Evolutionary conservation across 1,139 yeast genomes (phyloP).

Genomic region (Kluyveromyces sp.): DNA sequence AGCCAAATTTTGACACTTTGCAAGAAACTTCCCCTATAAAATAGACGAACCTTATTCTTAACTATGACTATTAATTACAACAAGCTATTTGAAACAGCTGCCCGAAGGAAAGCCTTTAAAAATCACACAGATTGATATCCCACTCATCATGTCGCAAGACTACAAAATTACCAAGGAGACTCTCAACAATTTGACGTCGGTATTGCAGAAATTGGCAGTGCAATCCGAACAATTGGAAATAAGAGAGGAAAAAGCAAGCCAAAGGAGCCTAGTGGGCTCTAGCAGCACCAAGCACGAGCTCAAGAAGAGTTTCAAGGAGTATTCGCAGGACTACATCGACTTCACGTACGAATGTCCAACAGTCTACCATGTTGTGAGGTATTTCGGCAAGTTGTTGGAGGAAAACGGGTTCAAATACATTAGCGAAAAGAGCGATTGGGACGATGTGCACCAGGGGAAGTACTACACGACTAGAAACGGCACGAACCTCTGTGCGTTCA

Average conservation of each 20-base stretch:
- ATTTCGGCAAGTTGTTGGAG: constrained; percentile 37
- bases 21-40: too few species aligned
- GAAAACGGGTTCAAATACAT: constrained; percentile 47
- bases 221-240: constrained; percentile 5
- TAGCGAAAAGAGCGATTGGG: constrained; percentile 46
- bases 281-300: neutral
- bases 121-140: too few species aligned
- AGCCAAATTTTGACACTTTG: too few species aligned
- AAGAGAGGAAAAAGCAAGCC: neutral
- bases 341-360: constrained; percentile 58
- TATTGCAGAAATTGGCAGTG: constrained; percentile 17
- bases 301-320: constrained; percentile 27
- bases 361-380: constrained; percentile 48
- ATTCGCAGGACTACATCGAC: constrained; percentile 45
- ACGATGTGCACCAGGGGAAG: constrained; percentile 32
- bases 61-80: too few species aligned
- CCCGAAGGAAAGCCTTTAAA: too few species aligned
- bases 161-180: neutral
- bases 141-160: neutral
- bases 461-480: constrained; percentile 54
- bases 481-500: constrained; percentile 48
- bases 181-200: neutral
- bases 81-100: too few species aligned
- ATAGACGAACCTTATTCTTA: too few species aligned
- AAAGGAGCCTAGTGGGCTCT: neutral